Evolutionary conservation across 2,329 filamentous ascomycete species (phyloP), one percentile per base, ranked within the genome.

Genomic region (Acarospora socialis): DNA sequence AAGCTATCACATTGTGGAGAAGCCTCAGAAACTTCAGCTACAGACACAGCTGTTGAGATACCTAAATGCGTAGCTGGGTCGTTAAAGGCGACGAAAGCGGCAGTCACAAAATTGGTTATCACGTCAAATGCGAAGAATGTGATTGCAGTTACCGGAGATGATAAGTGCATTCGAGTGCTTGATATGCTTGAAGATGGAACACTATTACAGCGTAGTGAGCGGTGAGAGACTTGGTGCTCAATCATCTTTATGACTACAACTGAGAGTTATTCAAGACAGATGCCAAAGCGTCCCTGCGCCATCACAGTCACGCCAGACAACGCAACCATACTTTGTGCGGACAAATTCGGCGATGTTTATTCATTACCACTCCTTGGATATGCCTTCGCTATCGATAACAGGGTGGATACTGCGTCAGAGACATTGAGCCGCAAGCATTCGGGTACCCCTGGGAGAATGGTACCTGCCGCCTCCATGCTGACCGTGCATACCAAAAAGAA

Each of bases 301-400:
- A 62, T 95, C 36, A 60, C 68, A 31, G 57, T 94, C 32, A 73
- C 78, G 5, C 61, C 70, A 22, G 77, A 86, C 49, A 66, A 72
- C 39, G 64, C 66, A 25, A 80, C 74, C 6, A 81, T 98, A 40
- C 57, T 95, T 36, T 75, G 73, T 39, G 87, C 75, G 32, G 90
- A 98, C 62, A 98, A 98, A 55, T 95, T 95, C 49, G 90, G 90
- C 43, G 90, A 98, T 53, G 87, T 94, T 38, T 95, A 93, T 57
- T 71, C 81, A 7, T 58, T 98, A 5, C 87, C 90, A 9, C 63
- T 95, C 3, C 52, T 83, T 7, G 32, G 30, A 12, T 29, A 17
- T 32, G 32, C 30, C 15, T 14, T 25, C n/a, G 12, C 18, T 17
- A 6, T 8, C 5, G n/a, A 13, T 4, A 22, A n/a, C n/a, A n/a